A percentile compares a stretch with the other conserved stretches of the same genome.
Conservation (phyloP, 148 eudicot genomes). For the Rhododendron kiyosumense region DNA sequence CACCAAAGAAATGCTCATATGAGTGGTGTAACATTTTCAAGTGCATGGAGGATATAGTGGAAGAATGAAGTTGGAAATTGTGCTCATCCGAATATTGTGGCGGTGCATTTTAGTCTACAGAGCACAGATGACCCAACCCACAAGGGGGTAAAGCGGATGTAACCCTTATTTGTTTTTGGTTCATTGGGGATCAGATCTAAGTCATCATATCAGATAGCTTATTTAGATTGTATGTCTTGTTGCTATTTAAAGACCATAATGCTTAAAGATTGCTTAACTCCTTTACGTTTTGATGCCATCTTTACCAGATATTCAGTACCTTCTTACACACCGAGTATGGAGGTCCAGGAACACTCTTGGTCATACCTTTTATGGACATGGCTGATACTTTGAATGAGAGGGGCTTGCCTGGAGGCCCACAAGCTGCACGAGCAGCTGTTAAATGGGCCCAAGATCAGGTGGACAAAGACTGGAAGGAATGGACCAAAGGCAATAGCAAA, state of each 20-base stretch:
- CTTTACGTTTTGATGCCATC: background rate
- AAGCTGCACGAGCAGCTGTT: conserved; percentile 80
- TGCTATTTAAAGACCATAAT: background rate
- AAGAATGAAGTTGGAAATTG: background rate
- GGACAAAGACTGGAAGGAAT: conserved; percentile 85
- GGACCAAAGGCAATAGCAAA: conserved; percentile 24
- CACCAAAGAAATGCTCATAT: background rate
- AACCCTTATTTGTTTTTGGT: too few relatives aligned
- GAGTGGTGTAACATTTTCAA: background rate
- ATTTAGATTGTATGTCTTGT: background rate
- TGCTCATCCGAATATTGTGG: background rate
- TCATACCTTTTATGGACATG: conserved; percentile 80
- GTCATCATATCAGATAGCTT: background rate
- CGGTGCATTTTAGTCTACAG: background rate
- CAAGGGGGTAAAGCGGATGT: background rate
- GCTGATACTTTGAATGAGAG: conserved; percentile 71
- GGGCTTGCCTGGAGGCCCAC: conserved; percentile 81
- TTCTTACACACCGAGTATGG: conserved; percentile 87
- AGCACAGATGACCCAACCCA: background rate
- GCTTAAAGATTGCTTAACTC: background rate
- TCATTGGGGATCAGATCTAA: too few relatives aligned
- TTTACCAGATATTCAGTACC: conserved; percentile 49
- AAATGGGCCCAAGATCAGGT: conserved; percentile 80
- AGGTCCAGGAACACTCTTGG: conserved; percentile 86
- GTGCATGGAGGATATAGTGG: background rate